Evolutionary conservation across 176 grass and related monocot species (phyloP), one percentile per base, ranked within the genome.

Genomic region (Oryza rufipogon): DNA sequence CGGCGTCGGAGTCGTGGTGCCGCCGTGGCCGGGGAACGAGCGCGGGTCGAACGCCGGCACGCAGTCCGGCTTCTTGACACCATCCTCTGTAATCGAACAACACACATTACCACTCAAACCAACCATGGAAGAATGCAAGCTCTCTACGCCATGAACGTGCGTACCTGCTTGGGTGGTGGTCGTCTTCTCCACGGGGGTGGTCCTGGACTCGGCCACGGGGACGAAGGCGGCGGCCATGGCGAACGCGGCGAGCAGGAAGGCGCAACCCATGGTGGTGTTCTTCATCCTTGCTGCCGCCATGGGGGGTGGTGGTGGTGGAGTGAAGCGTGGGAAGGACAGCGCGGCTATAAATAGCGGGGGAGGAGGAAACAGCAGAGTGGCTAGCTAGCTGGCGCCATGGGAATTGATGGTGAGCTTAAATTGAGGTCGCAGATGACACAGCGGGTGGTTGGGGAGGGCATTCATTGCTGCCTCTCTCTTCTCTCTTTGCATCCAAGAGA

Each of bases 41-140:
- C 0, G 88, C 38, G 88, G 88, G 74, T 90, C 88, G 14, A 86
- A 9, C 1, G 73, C 74, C 22, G 89, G 84, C 76, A 91, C 89
- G 80, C 89, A 91, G 80, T 91, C 89, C 32, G 89, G 89, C 81
- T 91, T 90, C 89, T 90, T 91, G 11, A 84, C 80, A 42, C 64
- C 79, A 20, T 68, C 89, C 83, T 76, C 58, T 63, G 58, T 26
- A 26, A 26, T 26, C 26, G 26, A 26, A 26, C 58, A 61, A 61
- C 17, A 32, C 30, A 49, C 15, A 34, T 47, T 13, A 51, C 14
- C 48, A 51, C 6, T n/a, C 4, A 63, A 61, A 22, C 17, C 19
- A 61, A 22, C 44, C 61, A 38, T 38, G 36, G 9, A 42, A 56
- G 5, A 44, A 75, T 19, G 34, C 15, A 16, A 23, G 47, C 30